phyloP scores from a whole-genome alignment of 805 yeast species.

The Monosporozyma aquatica region DNA sequence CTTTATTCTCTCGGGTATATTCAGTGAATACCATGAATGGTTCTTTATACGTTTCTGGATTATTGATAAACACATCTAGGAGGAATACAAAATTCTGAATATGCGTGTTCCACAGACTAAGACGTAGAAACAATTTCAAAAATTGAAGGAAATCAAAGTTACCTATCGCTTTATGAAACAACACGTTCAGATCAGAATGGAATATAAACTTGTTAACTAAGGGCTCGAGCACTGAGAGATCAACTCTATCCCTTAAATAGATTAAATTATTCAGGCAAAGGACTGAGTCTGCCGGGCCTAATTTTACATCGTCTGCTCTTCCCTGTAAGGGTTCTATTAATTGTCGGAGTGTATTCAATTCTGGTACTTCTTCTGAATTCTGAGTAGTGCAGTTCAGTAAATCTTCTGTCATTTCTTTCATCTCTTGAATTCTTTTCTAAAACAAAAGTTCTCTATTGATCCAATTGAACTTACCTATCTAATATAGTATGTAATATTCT shows the following conservation, averaged over 20 bases:
- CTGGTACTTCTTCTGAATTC: too few species aligned
- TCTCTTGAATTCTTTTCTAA: too few species aligned
- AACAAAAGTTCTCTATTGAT: too few species aligned
- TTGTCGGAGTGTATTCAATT: neutral
- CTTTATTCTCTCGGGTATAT: constrained; percentile 3
- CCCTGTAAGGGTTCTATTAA: neutral
- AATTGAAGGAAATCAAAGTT: constrained; percentile 8
- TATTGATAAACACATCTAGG: constrained; percentile 7
- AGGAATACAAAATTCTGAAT: constrained; percentile 8
- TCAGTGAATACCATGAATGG: constrained; percentile 8
- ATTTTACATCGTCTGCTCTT: neutral
- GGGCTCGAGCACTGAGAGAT: neutral
- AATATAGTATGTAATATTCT: too few species aligned
- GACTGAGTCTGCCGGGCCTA: neutral
- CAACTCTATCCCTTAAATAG: neutral
- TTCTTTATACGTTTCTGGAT: constrained; percentile 7
- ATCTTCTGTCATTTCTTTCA: too few species aligned
- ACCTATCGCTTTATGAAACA: constrained; percentile 7
- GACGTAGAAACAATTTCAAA: constrained; percentile 8
- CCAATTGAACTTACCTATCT: too few species aligned
- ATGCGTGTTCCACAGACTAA: constrained; percentile 7
- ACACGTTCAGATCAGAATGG: constrained; percentile 10
- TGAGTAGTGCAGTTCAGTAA: too few species aligned
- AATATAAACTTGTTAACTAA: constrained; percentile 10
- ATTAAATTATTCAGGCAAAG: neutral